phyloP scores from a whole-genome alignment of 495 filamentous ascomycete genomes.

The Trichoderma gamsii region DNA sequence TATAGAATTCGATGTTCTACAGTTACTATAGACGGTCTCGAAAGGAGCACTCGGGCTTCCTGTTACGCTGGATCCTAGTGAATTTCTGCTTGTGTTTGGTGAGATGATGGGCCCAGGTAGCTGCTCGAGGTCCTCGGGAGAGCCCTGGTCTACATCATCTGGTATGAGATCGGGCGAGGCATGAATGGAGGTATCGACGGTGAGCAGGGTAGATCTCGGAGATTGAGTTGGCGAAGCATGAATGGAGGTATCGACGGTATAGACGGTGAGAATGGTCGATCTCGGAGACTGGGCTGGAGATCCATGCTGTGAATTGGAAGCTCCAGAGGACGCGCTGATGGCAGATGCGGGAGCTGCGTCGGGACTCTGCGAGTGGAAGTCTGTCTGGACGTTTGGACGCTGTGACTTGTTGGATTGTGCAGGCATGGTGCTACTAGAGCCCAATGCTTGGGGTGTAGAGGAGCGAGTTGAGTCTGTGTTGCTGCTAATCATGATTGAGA shows the following conservation, averaged over 20 bases:
- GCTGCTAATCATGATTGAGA: slow-evolving; percentile 3
- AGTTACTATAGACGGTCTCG: slow-evolving; percentile 14
- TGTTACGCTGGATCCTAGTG: slow-evolving; percentile 21
- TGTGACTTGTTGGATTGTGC: slow-evolving; percentile 29
- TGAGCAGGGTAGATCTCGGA: slow-evolving; percentile 31
- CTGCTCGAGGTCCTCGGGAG: slow-evolving; percentile 26
- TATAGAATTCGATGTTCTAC: not conserved
- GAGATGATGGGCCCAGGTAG: slow-evolving; percentile 41
- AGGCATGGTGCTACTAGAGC: slow-evolving; percentile 28
- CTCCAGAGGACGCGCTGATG: slow-evolving; percentile 38
- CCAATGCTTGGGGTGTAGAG: slow-evolving; percentile 19
- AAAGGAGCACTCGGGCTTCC: slow-evolving; percentile 26
- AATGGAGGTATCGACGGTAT: slow-evolving; percentile 28
- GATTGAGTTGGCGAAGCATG: slow-evolving; percentile 40
- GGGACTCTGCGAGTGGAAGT: slow-evolving; percentile 28
- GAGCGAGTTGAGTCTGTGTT: slow-evolving; percentile 17
- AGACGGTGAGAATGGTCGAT: slow-evolving; percentile 28
- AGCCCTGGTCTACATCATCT: slow-evolving; percentile 28
- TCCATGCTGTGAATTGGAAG: slow-evolving; percentile 36
- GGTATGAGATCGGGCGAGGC: slow-evolving; percentile 36
- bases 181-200: slow-evolving; percentile 34
- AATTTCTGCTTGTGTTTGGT: slow-evolving; percentile 33
- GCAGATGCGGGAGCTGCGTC: slow-evolving; percentile 32
- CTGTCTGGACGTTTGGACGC: slow-evolving; percentile 37
- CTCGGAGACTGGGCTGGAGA: slow-evolving; percentile 40